A percentile compares a stretch with the other conserved stretches of the same genome.
Evolutionary conservation across 345 rosid species (phyloP).

Genomic region (Salix suchowensis): DNA sequence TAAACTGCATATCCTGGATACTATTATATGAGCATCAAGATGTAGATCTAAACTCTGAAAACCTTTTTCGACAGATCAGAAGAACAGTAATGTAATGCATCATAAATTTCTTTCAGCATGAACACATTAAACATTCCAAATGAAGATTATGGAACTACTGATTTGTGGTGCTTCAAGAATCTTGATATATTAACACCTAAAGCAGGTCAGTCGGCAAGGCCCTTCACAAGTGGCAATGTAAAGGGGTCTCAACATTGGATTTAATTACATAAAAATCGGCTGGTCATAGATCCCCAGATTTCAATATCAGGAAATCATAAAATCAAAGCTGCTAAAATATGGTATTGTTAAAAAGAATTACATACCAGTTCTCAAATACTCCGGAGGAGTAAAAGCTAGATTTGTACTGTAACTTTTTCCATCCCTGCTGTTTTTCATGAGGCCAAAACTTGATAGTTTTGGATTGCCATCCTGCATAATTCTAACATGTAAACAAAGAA

Average conservation of each 20-base stretch:
- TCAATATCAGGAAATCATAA: neutral
- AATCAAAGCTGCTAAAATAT: neutral
- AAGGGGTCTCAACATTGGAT: neutral
- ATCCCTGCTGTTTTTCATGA: slow-evolving; percentile 95
- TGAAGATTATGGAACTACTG: neutral
- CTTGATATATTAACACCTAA: neutral
- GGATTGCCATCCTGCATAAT: slow-evolving; percentile 76
- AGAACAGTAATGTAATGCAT: neutral
- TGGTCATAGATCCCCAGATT: neutral
- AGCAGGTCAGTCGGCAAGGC: neutral
- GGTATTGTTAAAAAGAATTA: neutral
- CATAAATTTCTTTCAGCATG: neutral
- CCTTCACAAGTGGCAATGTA: neutral
- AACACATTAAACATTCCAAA: neutral
- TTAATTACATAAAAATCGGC: neutral
- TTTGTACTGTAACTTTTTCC: slow-evolving; percentile 96
- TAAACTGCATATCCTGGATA: neutral
- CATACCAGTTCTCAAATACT: slow-evolving; percentile 87
- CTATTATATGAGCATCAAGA: neutral
- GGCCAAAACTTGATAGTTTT: slow-evolving; percentile 84
- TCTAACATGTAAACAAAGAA: slow-evolving; percentile 10
- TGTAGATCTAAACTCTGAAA: neutral
- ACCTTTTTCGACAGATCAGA: neutral
- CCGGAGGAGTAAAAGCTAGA: slow-evolving; percentile 93
- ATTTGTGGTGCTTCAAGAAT: neutral